Percentiles rank a stretch among this genome's conserved stretches.
phyloP scores from a whole-genome alignment of 1,139 yeast genomes.

The Lodderomyces beijingensis region DNA sequence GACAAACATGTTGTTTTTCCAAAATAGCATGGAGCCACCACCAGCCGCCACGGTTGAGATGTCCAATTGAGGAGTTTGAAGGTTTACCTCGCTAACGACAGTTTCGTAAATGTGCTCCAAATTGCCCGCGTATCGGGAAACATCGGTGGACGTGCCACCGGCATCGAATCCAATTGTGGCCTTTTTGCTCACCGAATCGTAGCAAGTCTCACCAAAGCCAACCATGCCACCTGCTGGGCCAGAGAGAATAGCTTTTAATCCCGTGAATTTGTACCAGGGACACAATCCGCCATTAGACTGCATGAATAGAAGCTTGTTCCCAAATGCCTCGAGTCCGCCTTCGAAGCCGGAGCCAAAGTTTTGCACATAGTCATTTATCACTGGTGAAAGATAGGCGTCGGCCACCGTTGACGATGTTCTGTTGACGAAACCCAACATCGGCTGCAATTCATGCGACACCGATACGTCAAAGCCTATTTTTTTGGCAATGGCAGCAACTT shows the following conservation, averaged over 20 bases:
- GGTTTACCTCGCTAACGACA: slow-evolving; percentile 39
- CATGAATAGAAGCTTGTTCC: slow-evolving; percentile 42
- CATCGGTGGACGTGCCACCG: slow-evolving; percentile 49
- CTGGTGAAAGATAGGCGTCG: slow-evolving; percentile 42
- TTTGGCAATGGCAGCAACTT: slow-evolving; percentile 33
- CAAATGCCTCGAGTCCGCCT: slow-evolving; percentile 42
- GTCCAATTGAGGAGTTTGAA: slow-evolving; percentile 45
- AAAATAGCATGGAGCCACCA: slow-evolving; percentile 43
- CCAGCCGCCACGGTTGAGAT: slow-evolving; percentile 48
- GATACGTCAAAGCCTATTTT: slow-evolving; percentile 37
- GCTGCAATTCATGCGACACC: slow-evolving; percentile 39
- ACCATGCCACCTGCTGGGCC: slow-evolving; percentile 53
- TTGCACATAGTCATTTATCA: slow-evolving; percentile 30
- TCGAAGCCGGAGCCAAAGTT: slow-evolving; percentile 40
- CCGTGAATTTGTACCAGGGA: slow-evolving; percentile 47
- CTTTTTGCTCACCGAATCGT: slow-evolving; percentile 22
- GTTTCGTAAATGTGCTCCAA: slow-evolving; percentile 43
- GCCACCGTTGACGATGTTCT: slow-evolving; percentile 44
- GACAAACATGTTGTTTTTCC: slow-evolving; percentile 44
- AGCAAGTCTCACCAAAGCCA: slow-evolving; percentile 45
- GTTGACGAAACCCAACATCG: slow-evolving; percentile 44
- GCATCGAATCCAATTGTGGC: slow-evolving; percentile 48
- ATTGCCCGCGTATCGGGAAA: slow-evolving; percentile 35
- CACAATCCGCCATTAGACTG: slow-evolving; percentile 48
- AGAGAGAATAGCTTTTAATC: slow-evolving; percentile 43